phyloP scores from a whole-genome alignment of 345 rosid species.

The Carallia brachiata region DNA sequence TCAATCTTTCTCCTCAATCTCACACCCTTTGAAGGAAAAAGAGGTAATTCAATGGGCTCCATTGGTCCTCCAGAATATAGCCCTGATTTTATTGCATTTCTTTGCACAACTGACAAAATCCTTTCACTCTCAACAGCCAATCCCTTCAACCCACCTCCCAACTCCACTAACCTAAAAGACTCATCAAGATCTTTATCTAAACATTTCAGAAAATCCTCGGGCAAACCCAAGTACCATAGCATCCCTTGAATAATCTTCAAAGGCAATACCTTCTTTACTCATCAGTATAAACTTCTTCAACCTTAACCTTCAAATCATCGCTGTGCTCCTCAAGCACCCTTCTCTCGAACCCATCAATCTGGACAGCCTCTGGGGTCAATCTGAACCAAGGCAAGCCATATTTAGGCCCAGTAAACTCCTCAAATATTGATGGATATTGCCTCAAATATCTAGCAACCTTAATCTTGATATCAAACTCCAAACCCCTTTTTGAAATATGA shows the following conservation, averaged over 20 bases:
- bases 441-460: slow-evolving; percentile 70
- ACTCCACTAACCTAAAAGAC: slow-evolving; percentile 58
- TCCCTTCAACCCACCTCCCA: slow-evolving; percentile 72
- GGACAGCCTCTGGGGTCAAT: slow-evolving; percentile 65
- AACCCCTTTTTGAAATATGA: slow-evolving; percentile 65
- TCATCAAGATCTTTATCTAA: slow-evolving; percentile 42
- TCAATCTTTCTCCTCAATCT: slow-evolving; percentile 68
- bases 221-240: slow-evolving; percentile 85
- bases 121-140: slow-evolving; percentile 44
- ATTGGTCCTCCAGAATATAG: slow-evolving; percentile 31
- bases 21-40: slow-evolving; percentile 76
- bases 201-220: slow-evolving; percentile 49
- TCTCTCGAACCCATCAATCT: slow-evolving; percentile 57
- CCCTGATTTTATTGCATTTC: slow-evolving; percentile 51
- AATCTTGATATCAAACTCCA: slow-evolving; percentile 59
- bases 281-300: slow-evolving; percentile 63
- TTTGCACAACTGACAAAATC: slow-evolving; percentile 57
- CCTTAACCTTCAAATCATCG: slow-evolving; percentile 52
- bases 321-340: slow-evolving; percentile 39
- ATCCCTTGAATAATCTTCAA: slow-evolving; percentile 70
- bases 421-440: slow-evolving; percentile 68
- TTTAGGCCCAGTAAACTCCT: slow-evolving; percentile 72
- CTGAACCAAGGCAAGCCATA: slow-evolving; percentile 87
- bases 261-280: slow-evolving; percentile 71
- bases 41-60: slow-evolving; percentile 62